These are phyloP conservation scores for Cercospora nicotianae DNA, from an alignment of 2,329 filamentous ascomycete species.

Conservation along the genomic window DNA sequence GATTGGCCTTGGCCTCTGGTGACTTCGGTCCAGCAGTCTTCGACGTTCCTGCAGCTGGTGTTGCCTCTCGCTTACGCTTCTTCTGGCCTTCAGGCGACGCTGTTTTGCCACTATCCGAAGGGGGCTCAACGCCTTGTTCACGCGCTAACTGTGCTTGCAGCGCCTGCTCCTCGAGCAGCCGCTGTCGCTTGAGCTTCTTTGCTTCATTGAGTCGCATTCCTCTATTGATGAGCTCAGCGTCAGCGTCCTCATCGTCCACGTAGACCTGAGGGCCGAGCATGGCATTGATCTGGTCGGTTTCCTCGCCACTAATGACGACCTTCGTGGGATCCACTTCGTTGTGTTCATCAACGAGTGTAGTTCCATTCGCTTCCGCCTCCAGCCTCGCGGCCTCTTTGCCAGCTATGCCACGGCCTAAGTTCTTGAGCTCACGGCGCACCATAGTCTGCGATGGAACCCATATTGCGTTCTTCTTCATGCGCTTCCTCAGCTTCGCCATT, in stretches of 20 bases:
- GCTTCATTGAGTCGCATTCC: slow-evolving; percentile 78
- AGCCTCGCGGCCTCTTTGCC: slow-evolving; percentile 48
- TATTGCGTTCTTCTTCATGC: slow-evolving; percentile 89
- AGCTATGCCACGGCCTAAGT: slow-evolving; percentile 58
- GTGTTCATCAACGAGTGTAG: slow-evolving; percentile 62
- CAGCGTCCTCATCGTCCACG: slow-evolving; percentile 49
- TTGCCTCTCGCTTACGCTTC: slow-evolving; percentile 57
- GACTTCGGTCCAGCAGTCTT: slow-evolving; percentile 20
- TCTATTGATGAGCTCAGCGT: slow-evolving; percentile 66
- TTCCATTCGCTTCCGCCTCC: slow-evolving; percentile 65
- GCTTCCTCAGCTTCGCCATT: slow-evolving; percentile 71
- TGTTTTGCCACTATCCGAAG: slow-evolving; percentile 12
- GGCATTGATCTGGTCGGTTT: slow-evolving; percentile 36
- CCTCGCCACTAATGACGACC: slow-evolving; percentile 37
- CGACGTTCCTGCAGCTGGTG: slow-evolving; percentile 15
- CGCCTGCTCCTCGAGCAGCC: slow-evolving; percentile 51
- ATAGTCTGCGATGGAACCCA: slow-evolving; percentile 85
- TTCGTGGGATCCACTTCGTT: slow-evolving; percentile 39
- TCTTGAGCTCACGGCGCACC: slow-evolving; percentile 75
- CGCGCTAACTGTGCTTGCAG: slow-evolving; percentile 37
- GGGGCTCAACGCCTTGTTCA: slow-evolving; percentile 34
- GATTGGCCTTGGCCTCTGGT: slow-evolving; percentile 24
- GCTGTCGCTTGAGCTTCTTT: slow-evolving; percentile 70
- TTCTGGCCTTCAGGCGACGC: slow-evolving; percentile 33
- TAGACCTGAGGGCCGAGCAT: slow-evolving; percentile 35